Percentiles rank a stretch among this genome's conserved stretches.
These are phyloP conservation scores for Umbilicus rupestris DNA, from an alignment of 164 flowering plant species.

Conservation along the genomic window DNA sequence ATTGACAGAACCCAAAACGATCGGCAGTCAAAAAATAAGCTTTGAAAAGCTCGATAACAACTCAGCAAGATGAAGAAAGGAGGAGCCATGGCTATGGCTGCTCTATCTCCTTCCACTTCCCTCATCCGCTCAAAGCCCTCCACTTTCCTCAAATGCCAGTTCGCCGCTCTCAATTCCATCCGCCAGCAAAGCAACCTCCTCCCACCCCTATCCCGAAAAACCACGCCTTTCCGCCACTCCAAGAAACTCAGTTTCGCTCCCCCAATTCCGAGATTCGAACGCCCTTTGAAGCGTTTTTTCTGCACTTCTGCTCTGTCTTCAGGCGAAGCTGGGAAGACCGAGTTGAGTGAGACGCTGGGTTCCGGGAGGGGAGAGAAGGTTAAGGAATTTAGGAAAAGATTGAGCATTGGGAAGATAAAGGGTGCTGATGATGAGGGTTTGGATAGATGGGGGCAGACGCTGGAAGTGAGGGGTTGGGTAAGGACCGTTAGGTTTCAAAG, in stretches of 20 bases:
- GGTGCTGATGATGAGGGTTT: constrained; percentile 71
- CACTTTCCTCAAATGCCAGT: constrained; percentile 31
- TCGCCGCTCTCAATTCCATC: constrained; percentile 18
- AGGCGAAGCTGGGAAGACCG: constrained; percentile 24
- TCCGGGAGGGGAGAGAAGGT: constrained; percentile 30
- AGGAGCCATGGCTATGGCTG: constrained; percentile 40
- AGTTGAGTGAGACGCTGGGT: constrained; percentile 12
- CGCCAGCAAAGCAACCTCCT: neutral
- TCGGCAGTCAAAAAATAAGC: neutral
- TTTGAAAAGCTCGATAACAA: neutral
- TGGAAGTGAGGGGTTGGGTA: constrained; percentile 83
- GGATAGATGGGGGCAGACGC: constrained; percentile 48
- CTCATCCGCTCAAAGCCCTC: constrained; percentile 31
- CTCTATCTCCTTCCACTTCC: constrained; percentile 36
- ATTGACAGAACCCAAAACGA: neutral
- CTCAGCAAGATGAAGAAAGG: neutral
- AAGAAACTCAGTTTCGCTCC: constrained; percentile 14
- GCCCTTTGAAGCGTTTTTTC: constrained; percentile 24
- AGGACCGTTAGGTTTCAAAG: constrained; percentile 48
- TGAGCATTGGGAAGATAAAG: constrained; percentile 62
- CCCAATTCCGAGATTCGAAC: constrained; percentile 1
- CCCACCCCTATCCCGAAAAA: constrained; percentile 10
- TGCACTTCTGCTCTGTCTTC: constrained; percentile 29
- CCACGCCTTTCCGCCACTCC: constrained; percentile 9
- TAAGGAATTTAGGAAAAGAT: constrained; percentile 47